Conservation (phyloP, 768 basidiomycete genomes). For the Podaxis carcinomalis region DNA sequence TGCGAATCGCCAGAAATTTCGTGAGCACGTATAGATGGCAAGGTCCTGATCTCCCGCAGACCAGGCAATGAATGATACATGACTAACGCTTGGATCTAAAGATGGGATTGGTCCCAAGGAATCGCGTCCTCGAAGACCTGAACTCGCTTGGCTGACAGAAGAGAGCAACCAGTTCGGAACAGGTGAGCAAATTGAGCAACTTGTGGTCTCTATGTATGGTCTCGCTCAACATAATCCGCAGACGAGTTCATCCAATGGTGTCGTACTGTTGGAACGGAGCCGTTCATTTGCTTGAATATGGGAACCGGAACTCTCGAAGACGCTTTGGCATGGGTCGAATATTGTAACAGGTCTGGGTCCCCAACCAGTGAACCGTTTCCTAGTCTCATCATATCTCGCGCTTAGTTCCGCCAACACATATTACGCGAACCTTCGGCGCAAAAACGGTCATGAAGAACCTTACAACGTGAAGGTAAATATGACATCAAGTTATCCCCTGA, state of each 20-base stretch:
- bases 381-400: background rate
- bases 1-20: constrained; percentile 36
- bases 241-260: constrained; percentile 57
- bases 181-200: constrained; percentile 21
- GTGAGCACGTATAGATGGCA: constrained; percentile 56
- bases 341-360: constrained; percentile 46
- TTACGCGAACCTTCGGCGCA: constrained; percentile 56
- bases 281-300: constrained; percentile 61
- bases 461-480: constrained; percentile 39
- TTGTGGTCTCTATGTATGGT: background rate
- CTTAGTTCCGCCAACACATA: constrained; percentile 33
- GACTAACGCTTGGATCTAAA: background rate
- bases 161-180: constrained; percentile 63
- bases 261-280: constrained; percentile 45
- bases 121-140: constrained; percentile 46
- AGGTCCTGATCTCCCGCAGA: constrained; percentile 17
- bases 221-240: background rate
- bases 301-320: constrained; percentile 60
- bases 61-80: too few relatives aligned
- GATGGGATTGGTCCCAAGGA: constrained; percentile 54
- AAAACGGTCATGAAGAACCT: constrained; percentile 52
- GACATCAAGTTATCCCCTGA: background rate
- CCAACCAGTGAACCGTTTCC: background rate
- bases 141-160: constrained; percentile 57
- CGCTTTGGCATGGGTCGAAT: constrained; percentile 57